Evolutionary conservation across 2,329 filamentous ascomycete genomes (phyloP), one percentile per base, ranked within the genome.

Genomic region (Blastomyces parvus): DNA sequence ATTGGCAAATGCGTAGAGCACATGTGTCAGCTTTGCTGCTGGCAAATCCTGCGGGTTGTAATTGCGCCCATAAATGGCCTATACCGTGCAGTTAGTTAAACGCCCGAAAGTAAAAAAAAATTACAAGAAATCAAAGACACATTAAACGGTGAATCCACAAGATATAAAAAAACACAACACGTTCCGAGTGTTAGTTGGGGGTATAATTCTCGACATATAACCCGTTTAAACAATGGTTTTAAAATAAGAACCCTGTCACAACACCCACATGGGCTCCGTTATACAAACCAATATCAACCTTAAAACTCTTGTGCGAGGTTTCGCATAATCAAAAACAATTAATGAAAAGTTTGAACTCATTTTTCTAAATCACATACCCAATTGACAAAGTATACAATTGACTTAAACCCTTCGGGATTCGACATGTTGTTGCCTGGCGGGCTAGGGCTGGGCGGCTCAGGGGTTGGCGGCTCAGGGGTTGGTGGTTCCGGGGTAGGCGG

Each of bases 1-100:
- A 74, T 96, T 94, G 71, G 90, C 91, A 77, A 97, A 97, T 11
- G 91, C 83, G 69, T 96, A 96, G 19, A 96, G 84, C 8, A 96
- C 77, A 72, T 97, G 92, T 0, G 91, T 96, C 42, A 96, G 83
- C 65, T 90, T 88, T 62, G 91, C 84, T 2, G 83, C 86, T 0
- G 90, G 90, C 1, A 96, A 82, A 71, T 94, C 86, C 71, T 94
- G 88, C 0, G 91, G 91, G 17, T 86, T 83, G 73, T 94, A 88
- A 71, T 92, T 88, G 64, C 91, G 86, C 52, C 81, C 90, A 75
- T 96, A 96, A 69, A 95, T 93, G 67, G 88, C 89, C 90, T 80
- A 55, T 46, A 40, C 30, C 42, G 50, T 52, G 48, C 5, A 52
- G 14, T 14, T 13, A 22, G 38, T 59, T 17, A 50, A 27, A 8